These are phyloP conservation scores for Starmerella powellii DNA, from an alignment of 805 yeast species.

Conservation along the genomic window DNA sequence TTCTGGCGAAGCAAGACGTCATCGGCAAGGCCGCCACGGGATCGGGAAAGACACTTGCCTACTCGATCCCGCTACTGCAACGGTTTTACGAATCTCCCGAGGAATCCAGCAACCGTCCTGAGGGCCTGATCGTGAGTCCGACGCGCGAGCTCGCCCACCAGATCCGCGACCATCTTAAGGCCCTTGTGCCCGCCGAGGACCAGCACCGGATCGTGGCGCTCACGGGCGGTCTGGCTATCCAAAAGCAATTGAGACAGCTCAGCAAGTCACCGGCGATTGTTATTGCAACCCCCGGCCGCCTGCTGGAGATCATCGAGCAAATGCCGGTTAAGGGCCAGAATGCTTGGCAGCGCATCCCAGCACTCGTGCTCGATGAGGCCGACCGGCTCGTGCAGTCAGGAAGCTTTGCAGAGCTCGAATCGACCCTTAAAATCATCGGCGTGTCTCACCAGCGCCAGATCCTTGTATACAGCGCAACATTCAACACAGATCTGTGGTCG, in stretches of 20 bases:
- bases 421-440: conserved; percentile 54
- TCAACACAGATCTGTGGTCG: conserved; percentile 67
- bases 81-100: conserved; percentile 30
- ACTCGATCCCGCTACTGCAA: conserved; percentile 85
- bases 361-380: conserved; percentile 82
- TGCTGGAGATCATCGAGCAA: conserved; percentile 53
- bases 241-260: conserved; percentile 77
- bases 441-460: conserved; percentile 59
- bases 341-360: conserved; percentile 36
- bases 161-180: conserved; percentile 64
- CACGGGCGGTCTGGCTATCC: conserved; percentile 92
- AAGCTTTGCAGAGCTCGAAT: conserved; percentile 85
- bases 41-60: conserved; percentile 93
- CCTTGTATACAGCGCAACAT: conserved; percentile 76
- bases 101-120: conserved; percentile 8
- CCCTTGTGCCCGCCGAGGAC: conserved; percentile 19
- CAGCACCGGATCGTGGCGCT: conserved; percentile 46
- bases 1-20: conserved; percentile 62
- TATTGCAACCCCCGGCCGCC: conserved; percentile 93
- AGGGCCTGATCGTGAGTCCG: conserved; percentile 77
- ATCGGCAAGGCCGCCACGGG: conserved; percentile 97
- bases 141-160: conserved; percentile 95
- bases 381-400: conserved; percentile 92
- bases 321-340: conserved; percentile 31
- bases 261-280: conserved; percentile 58